Conservation (phyloP, 441 rosid species). For the Adansonia rubrostipa region DNA sequence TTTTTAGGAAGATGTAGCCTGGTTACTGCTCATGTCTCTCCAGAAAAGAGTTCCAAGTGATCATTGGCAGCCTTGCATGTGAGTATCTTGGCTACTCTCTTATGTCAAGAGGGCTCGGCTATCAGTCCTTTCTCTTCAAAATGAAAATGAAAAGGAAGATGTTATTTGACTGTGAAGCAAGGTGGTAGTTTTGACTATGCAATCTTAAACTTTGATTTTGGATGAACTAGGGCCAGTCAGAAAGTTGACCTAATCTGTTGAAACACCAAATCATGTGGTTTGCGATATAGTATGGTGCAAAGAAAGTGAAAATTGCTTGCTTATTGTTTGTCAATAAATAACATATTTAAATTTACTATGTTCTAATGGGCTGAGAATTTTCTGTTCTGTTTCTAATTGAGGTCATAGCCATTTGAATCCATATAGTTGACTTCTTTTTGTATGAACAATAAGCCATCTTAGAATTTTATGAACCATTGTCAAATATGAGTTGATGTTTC, state of each 20-base stretch:
- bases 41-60: not conserved
- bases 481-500: not conserved
- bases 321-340: not conserved
- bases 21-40: not conserved
- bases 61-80: not conserved
- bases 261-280: not conserved
- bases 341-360: not conserved
- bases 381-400: not conserved
- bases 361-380: not conserved
- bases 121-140: not conserved
- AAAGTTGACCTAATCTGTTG: not conserved
- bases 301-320: constrained; percentile 1
- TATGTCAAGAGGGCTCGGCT: not conserved
- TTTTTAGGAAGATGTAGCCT: constrained; percentile 7
- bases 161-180: constrained; percentile 1
- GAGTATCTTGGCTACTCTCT: not conserved
- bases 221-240: not conserved
- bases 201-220: not conserved
- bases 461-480: not conserved
- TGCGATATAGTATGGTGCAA: not conserved
- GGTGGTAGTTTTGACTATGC: not conserved
- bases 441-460: not conserved
- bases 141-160: not conserved
- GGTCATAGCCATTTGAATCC: constrained; percentile 1
- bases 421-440: not conserved